phyloP scores from a whole-genome alignment of 176 grass and related monocot species.

The Oryza longistaminata region DNA sequence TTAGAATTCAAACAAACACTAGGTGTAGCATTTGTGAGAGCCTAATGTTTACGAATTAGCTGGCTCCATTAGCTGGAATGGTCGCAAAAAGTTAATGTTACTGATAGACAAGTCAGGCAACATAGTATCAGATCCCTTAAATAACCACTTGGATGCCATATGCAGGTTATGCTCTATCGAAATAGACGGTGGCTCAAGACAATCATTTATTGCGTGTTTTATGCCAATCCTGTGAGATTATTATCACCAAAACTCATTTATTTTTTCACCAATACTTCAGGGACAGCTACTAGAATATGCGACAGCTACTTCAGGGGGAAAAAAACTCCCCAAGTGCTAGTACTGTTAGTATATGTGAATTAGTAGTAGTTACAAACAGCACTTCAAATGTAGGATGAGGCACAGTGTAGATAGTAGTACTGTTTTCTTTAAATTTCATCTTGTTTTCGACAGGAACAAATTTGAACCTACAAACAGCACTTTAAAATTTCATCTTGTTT shows the following conservation, averaged over 20 bases:
- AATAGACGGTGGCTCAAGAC: slow-evolving; percentile 40
- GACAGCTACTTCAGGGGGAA: not conserved
- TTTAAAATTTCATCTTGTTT: not conserved
- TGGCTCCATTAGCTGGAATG: not conserved
- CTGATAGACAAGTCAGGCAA: not conserved
- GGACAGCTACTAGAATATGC: not conserved
- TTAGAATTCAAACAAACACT: too few relatives aligned
- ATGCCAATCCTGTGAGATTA: slow-evolving; percentile 10
- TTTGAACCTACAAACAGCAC: not conserved
- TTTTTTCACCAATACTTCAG: not conserved
- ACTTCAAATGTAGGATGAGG: not conserved
- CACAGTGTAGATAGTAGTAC: not conserved
- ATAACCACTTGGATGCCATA: not conserved
- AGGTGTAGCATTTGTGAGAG: too few relatives aligned
- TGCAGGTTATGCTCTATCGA: slow-evolving; percentile 27
- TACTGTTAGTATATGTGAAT: not conserved
- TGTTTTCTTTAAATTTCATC: too few relatives aligned
- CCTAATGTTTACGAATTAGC: not conserved
- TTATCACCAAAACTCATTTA: slow-evolving; percentile 12
- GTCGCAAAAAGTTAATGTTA: not conserved
- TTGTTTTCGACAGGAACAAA: not conserved
- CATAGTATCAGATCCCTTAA: not conserved
- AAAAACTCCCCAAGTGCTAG: not conserved
- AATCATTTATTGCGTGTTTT: slow-evolving; percentile 40
- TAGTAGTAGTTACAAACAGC: not conserved